Evolutionary conservation across 2,329 filamentous ascomycete species (phyloP).

Genomic region (Plenodomus tracheiphilus): DNA sequence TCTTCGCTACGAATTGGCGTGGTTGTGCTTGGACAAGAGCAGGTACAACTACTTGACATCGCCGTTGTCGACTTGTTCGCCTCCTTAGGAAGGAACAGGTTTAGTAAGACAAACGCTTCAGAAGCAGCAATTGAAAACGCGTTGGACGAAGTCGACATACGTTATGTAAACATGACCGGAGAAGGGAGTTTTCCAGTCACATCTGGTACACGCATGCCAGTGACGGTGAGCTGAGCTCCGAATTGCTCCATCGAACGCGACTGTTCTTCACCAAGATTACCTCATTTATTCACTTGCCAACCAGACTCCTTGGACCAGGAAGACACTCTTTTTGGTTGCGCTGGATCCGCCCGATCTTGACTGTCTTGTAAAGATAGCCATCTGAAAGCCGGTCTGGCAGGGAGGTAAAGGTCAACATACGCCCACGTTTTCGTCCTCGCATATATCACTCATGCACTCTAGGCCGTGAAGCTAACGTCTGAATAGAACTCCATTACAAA

Average conservation of each 20-base stretch:
- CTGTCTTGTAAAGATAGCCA: slow-evolving; percentile 22
- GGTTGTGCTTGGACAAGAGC: slow-evolving; percentile 31
- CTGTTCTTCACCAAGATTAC: slow-evolving; percentile 20
- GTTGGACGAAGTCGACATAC: slow-evolving; percentile 43
- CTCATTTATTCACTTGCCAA: slow-evolving; percentile 11
- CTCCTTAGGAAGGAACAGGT: slow-evolving; percentile 33
- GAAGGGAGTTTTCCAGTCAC: slow-evolving; percentile 42
- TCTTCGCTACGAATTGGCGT: slow-evolving; percentile 41
- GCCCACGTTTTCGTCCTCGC: slow-evolving; percentile 18
- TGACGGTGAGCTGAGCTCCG: slow-evolving; percentile 43
- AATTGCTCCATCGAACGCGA: slow-evolving; percentile 21
- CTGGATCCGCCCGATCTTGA: slow-evolving; percentile 39
- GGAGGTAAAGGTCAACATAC: slow-evolving; percentile 43
- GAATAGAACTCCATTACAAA: slow-evolving; percentile 40
- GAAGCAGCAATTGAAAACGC: slow-evolving; percentile 31
- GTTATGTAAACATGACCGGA: slow-evolving; percentile 43
- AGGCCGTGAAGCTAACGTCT: neutral
- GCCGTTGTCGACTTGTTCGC: slow-evolving; percentile 40
- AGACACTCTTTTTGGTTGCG: slow-evolving; percentile 35
- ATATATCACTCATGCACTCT: neutral
- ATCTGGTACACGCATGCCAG: slow-evolving; percentile 41
- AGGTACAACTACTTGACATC: slow-evolving; percentile 39
- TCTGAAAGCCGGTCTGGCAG: slow-evolving; percentile 40
- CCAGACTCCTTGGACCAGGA: slow-evolving; percentile 38
- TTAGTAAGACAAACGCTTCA: slow-evolving; percentile 30